Base-by-base conservation (phyloP, 169 alveolate species). In the Plasmodium vivax region DNA sequence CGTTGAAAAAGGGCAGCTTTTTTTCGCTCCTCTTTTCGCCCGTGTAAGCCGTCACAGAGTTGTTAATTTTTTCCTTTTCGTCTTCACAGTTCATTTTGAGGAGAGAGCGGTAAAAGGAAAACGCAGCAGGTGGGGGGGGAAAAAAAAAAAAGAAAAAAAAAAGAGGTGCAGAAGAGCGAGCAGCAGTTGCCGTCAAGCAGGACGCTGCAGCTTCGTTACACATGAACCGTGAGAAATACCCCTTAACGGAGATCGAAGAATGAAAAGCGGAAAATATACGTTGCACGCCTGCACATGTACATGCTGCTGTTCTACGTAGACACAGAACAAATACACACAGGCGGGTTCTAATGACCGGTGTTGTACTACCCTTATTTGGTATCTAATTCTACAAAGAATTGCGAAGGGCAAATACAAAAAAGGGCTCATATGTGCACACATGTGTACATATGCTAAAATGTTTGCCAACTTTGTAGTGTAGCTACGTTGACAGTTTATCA, bases 11-110 rank as follows among this genome's bases (percentile, higher is more conserved):
- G 51, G 73, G 56, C n/a, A 34, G 19, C 72, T 71, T 84, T 27
- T 74, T 85, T 85, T 73, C 41, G 19, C 30, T 23, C 36, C 38
- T 14, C 62, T 85, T 85, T 80, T 90, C 83, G 14, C 73, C 73
- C 30, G 71, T 90, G 73, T 81, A 80, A 27, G 72, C 56, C 45
- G 58, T 41, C n/a, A 90, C 45, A 80, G 84, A 51, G 9, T 79
- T 80, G 12, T 58, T 58, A 36, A 10, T 90, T 62, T 88, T 88
- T 54, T 88, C 51, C 74, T 90, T 81, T 41, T 80, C 75, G 45
- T 80, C 73, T 30, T 80, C 77, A 7, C 16, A 74, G 72, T 85
- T 30, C 93, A 85, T 90, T 90, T 80, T 80, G 23, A 36, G 68
- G 56, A 9, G 47, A 23, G 30, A 47, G 34, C 38, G 7, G 34